Evolutionary conservation across 225 moss, liverwort and hornwort genomes (phyloP).

Genomic region (Pseudisothecium myosuroides): DNA sequence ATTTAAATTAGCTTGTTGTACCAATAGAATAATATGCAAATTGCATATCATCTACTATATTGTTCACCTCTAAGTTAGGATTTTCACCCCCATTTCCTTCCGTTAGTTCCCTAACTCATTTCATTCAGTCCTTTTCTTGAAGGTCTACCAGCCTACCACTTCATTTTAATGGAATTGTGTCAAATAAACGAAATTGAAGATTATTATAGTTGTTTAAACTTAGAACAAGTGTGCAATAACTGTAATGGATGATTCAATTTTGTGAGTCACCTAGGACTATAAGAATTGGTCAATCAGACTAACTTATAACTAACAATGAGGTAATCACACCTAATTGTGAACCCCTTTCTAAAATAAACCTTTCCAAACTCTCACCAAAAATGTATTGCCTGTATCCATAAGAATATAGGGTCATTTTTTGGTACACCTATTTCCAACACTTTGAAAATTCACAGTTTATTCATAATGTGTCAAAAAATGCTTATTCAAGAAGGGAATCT

Average conservation of each 20-base stretch:
- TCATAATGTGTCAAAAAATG: neutral
- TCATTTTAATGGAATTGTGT: neutral
- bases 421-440: neutral
- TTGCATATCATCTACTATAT: no score
- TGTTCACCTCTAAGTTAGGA: no score
- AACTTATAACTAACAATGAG: neutral
- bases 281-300: neutral
- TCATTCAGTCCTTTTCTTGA: neutral
- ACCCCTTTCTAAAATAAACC: neutral
- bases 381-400: fast-evolving
- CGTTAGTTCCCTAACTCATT: no score
- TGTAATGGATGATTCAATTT: neutral
- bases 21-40: no score
- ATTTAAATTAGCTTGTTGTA: no score
- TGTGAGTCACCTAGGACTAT: neutral
- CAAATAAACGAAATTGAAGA: neutral
- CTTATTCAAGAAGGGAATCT: neutral
- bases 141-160: neutral
- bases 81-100: no score
- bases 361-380: neutral
- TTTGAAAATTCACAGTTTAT: neutral
- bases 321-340: neutral
- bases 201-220: neutral
- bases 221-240: neutral
- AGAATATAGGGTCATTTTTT: neutral